Percentiles rank a stretch among this genome's conserved stretches.
These are phyloP conservation scores for Dictyophora rubrovolvata DNA, from an alignment of 768 basidiomycete species.

Conservation along the genomic window DNA sequence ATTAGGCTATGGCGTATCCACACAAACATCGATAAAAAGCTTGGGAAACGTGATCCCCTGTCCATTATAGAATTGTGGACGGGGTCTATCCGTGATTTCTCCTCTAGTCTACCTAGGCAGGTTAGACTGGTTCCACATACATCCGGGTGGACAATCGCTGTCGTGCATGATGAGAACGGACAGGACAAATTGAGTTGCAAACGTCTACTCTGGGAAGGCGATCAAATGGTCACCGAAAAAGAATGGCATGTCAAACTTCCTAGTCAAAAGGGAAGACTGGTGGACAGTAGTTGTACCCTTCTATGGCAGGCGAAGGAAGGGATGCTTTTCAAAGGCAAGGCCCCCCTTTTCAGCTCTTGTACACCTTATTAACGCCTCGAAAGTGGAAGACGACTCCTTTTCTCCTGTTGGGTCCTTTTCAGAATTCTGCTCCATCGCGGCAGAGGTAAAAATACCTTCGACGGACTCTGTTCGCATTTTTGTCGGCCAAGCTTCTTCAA, in stretches of 20 bases:
- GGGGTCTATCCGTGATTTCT: not conserved
- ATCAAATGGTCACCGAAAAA: not conserved
- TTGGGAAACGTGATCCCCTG: not conserved
- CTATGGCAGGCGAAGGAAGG: not conserved
- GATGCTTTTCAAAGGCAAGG: not conserved
- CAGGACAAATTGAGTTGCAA: not conserved
- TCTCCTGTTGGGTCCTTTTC: constrained; percentile 33
- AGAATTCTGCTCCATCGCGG: constrained; percentile 46
- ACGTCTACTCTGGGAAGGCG: not conserved
- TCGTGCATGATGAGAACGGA: not conserved
- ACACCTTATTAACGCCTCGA: not conserved
- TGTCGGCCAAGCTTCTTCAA: constrained; percentile 55
- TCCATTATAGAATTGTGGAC: not conserved
- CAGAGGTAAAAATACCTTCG: not conserved
- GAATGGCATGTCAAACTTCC: not conserved
- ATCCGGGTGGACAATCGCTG: not conserved
- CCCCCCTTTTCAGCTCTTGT: not conserved
- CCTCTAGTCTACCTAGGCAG: not conserved
- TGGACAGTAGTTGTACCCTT: not conserved
- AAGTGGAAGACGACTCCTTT: not conserved
- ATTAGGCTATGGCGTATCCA: constrained; percentile 62
- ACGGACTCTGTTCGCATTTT: constrained; percentile 24
- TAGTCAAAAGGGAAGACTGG: not conserved
- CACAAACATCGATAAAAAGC: constrained; percentile 35
- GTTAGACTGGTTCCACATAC: not conserved